phyloP scores from a whole-genome alignment of 1,284 basidiomycete genomes.

The Amylostereum chailletii region DNA sequence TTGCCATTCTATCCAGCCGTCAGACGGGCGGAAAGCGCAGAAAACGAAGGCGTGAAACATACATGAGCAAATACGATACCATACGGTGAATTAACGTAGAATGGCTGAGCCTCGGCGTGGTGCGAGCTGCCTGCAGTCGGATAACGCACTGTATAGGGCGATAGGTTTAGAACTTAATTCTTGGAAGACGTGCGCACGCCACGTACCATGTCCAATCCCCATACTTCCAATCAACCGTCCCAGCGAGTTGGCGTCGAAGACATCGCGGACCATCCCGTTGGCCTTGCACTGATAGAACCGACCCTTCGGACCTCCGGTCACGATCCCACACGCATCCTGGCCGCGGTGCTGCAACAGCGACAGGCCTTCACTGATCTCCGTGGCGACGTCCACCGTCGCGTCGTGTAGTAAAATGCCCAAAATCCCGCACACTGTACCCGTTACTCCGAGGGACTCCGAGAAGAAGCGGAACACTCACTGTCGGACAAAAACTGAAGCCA shows the following conservation, averaged over 20 bases:
- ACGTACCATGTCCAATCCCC: conserved; percentile 94
- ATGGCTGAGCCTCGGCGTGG: conserved; percentile 98
- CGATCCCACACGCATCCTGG: conserved; percentile 97
- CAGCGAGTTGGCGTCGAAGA: conserved; percentile 82
- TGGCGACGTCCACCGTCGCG: conserved; percentile 64
- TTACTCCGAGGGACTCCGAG: too few species aligned
- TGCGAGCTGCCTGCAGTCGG: conserved; percentile 97
- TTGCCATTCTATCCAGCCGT: conserved; percentile 79
- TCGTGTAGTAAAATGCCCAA: conserved; percentile 81
- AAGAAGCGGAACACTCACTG: too few species aligned
- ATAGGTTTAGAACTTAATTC: conserved; percentile 1
- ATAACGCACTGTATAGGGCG: conserved; percentile 67
- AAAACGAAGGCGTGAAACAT: conserved; percentile 21
- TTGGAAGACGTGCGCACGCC: conserved; percentile 8
- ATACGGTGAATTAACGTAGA: conserved; percentile 99
- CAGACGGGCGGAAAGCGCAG: conserved; percentile 4
- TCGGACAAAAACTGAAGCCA: too few species aligned
- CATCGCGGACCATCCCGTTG: conserved; percentile 99
- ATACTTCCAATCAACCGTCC: conserved; percentile 83
- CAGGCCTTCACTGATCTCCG: conserved; percentile 86
- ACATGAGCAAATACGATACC: conserved; percentile 98
- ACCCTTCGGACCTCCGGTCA: conserved; percentile 93
- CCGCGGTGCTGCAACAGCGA: conserved; percentile 91
- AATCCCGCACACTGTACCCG: conserved; percentile 74
- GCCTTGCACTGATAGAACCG: conserved; percentile 98